Base-by-base conservation (phyloP, 768 basidiomycete species). In the Harrya chromipes region DNA sequence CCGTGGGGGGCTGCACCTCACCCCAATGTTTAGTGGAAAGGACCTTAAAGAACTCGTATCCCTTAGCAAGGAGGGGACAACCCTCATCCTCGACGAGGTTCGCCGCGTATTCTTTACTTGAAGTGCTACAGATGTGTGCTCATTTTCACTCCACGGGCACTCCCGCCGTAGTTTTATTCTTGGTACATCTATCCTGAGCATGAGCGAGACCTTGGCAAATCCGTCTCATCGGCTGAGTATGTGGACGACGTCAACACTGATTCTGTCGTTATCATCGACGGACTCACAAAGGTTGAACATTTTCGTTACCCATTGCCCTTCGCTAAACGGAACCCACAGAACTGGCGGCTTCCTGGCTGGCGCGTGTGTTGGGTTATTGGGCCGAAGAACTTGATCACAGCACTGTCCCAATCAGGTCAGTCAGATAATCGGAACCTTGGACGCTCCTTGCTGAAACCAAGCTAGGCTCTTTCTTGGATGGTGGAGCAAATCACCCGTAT, bases 301-400 rank as follows among this genome's bases (percentile, higher is more conserved):
- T 12, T 29, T 42, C 17, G 23, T 34, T 43, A 1, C 19, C 47
- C 23, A 45, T 24, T 16, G 24, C 26, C 10, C 17, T 29, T 48
- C n/a, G 17, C 33, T 51, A 5, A 47, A 21, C 6, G 21, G 26
- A 64, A 65, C 63, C 20, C 33, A 57, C 62, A 97, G 87, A 94
- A 94, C 69, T 95, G 89, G 87, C 84, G 94, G 60, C 83, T 94
- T 47, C 93, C 94, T 9, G 94, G 94, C 31, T 97, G 92, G 92
- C 81, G 94, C 56, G 74, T 94, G 35, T 94, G 91, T 71, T 92
- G 89, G 94, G 92, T 97, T 27, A 65, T 95, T 19, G 94, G 92
- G 1, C 94, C 94, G 14, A 92, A 87, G 71, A 87, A 90, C 65
- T 65, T 97, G 39, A 77, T 97, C 56, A 84, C 85, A 8, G 94